A percentile compares a stretch with the other conserved stretches of the same genome.
Evolutionary conservation across 495 filamentous ascomycete species (phyloP).

Genomic region (Penicillium coprophilum): DNA sequence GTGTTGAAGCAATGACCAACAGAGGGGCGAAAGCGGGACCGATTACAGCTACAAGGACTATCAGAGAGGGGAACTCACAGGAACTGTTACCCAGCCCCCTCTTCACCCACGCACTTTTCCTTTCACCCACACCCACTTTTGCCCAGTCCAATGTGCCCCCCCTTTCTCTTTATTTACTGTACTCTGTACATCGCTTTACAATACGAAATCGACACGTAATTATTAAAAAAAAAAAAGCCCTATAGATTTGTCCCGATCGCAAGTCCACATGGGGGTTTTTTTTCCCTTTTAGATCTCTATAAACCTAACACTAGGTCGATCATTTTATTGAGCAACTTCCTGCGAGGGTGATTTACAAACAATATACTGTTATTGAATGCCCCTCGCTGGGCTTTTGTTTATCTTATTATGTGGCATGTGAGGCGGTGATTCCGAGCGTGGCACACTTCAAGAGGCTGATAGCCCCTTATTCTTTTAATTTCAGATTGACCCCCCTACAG

Average conservation of each 20-base stretch:
- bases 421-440: conserved; percentile 2
- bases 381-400: conserved; percentile 13
- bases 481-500: conserved; percentile 3
- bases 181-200: too few species aligned
- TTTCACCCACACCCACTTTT: conserved; percentile 19
- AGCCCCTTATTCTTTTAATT: conserved; percentile 7
- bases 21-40: conserved; percentile 26
- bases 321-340: conserved; percentile 3
- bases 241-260: conserved; percentile 20
- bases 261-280: conserved; percentile 24
- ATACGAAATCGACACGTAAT: conserved; percentile 31
- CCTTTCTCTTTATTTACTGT: conserved; percentile 16
- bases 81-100: conserved; percentile 9
- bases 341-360: conserved; percentile 12
- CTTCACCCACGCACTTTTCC: conserved; percentile 31
- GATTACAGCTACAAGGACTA: not conserved
- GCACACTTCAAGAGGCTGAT: conserved; percentile 1
- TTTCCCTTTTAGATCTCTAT: conserved; percentile 4
- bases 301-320: conserved; percentile 4
- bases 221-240: conserved; percentile 12
- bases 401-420: conserved; percentile 11
- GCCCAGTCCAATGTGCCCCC: conserved; percentile 8
- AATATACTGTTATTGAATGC: conserved; percentile 5
- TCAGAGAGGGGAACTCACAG: not conserved
- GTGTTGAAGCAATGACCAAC: conserved; percentile 15